Conservation (phyloP, 1,139 yeast genomes). For the Geotrichum siamense region DNA sequence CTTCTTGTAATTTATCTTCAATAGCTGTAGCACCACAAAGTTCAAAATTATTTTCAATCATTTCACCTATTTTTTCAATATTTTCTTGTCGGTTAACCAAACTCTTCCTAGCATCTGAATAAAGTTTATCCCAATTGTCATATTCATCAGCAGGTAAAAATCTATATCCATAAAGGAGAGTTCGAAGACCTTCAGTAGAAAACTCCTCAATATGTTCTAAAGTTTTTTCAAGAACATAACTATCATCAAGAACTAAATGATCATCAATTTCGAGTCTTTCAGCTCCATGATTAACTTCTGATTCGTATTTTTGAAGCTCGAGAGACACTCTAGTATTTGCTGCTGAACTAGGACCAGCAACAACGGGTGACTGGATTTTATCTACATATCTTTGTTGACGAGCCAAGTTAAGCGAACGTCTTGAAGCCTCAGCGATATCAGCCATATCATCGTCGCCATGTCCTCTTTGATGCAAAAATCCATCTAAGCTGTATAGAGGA, state of each 20-base stretch:
- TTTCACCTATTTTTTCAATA: conserved; percentile 66
- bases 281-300: conserved; percentile 5
- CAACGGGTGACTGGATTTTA: conserved; percentile 10
- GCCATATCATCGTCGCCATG: conserved; percentile 51
- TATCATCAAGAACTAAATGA: conserved; percentile 61
- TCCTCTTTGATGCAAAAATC: conserved; percentile 43
- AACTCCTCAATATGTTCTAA: conserved; percentile 87
- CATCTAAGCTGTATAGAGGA: conserved; percentile 43
- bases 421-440: conserved; percentile 51
- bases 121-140: conserved; percentile 57
- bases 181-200: conserved; percentile 89
- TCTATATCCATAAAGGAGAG: conserved; percentile 72
- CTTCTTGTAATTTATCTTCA: conserved; percentile 92
- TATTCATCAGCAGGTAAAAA: conserved; percentile 60
- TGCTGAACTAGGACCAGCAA: conserved; percentile 16
- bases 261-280: conserved; percentile 46
- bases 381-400: conserved; percentile 57
- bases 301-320: conserved; percentile 16
- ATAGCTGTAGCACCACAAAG: conserved; percentile 92
- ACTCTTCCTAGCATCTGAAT: conserved; percentile 71
- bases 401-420: conserved; percentile 59
- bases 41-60: conserved; percentile 58
- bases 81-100: conserved; percentile 56
- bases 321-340: conserved; percentile 20
- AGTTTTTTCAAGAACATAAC: conserved; percentile 72